Evolutionary conservation across 2,329 filamentous ascomycete genomes (phyloP).

Genomic region (Aspergillus luchuensis): DNA sequence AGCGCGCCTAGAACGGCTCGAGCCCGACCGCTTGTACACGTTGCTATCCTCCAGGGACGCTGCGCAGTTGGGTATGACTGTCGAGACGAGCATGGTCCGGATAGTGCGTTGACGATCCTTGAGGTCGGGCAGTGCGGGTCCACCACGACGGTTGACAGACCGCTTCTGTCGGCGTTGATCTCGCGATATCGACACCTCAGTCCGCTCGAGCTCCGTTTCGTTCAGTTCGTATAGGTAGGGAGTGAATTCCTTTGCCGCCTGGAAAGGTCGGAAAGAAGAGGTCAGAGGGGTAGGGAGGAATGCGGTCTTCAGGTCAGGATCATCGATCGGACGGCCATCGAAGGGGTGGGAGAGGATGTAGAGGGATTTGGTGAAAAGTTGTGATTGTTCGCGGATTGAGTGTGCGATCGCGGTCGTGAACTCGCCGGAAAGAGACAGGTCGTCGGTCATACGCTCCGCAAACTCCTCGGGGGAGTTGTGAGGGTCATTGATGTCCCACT

Average conservation of each 20-base stretch:
- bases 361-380: slow-evolving; percentile 89
- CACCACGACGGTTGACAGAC: slow-evolving; percentile 89
- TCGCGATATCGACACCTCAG: slow-evolving; percentile 88
- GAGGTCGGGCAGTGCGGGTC: slow-evolving; percentile 90
- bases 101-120: slow-evolving; percentile 94
- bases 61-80: slow-evolving; percentile 85
- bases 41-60: slow-evolving; percentile 78
- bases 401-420: slow-evolving; percentile 98
- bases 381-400: slow-evolving; percentile 92
- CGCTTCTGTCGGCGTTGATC: slow-evolving; percentile 94
- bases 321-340: slow-evolving; percentile 88
- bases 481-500: slow-evolving; percentile 98
- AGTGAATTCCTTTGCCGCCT: slow-evolving; percentile 90
- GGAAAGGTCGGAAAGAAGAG: slow-evolving; percentile 83
- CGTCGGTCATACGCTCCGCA: slow-evolving; percentile 81
- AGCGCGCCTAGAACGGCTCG: slow-evolving; percentile 60
- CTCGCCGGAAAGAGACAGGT: slow-evolving; percentile 88
- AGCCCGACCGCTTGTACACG: slow-evolving; percentile 76
- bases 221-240: slow-evolving; percentile 93
- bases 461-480: slow-evolving; percentile 94
- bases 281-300: slow-evolving; percentile 84
- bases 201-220: slow-evolving; percentile 84
- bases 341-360: slow-evolving; percentile 94
- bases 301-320: slow-evolving; percentile 80
- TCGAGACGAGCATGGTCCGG: slow-evolving; percentile 87